Evolutionary conservation across 305 asterid species (phyloP), one percentile per base, ranked within the genome.

Genomic region (Fraxinus greggii): DNA sequence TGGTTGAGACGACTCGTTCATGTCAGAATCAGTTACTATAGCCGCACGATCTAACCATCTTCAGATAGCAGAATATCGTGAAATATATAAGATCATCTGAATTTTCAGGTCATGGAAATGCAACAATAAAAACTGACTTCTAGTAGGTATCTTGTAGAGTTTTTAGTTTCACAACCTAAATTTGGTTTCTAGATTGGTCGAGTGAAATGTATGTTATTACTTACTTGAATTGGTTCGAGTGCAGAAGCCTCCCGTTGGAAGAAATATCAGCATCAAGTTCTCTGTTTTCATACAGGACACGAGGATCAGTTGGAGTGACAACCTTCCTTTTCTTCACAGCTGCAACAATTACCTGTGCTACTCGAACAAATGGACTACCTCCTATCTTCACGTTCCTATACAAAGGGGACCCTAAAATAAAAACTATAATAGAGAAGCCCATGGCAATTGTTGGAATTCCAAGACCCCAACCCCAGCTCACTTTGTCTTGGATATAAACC

Each of bases 391-490:
- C 84, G 80, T 82, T 91, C 80, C 75, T 85, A 75, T 95, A 95
- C 83, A 90, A 83, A 10, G 92, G 89, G 4, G 92, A 61, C 0
- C 98, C 98, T 0, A 88, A 8, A 5, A 92, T 21, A 84, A 94
- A 93, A 5, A 75, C 90, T 0, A 91, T 17, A 35, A 90, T 86
- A 0, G 97, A 92, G 17, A 91, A 36, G 0, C 77, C 93, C 91
- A 93, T 87, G 48, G 95, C 93, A 7, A 93, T 91, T 56, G 98
- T 94, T 1, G 97, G 97, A 51, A 94, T 89, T 1, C 97, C 97
- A 19, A 94, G 92, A 7, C 97, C 98, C 97, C 92, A 93, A 13
- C 88, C 94, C 98, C 98, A 94, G 28, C 93, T 79, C 7, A 92
- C 85, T 26, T 93, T 85, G 77, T 94, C 98, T 89, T 94, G 98